phyloP scores from a whole-genome alignment of 176 grass and related monocot genomes.

The Paspalum vaginatum region DNA sequence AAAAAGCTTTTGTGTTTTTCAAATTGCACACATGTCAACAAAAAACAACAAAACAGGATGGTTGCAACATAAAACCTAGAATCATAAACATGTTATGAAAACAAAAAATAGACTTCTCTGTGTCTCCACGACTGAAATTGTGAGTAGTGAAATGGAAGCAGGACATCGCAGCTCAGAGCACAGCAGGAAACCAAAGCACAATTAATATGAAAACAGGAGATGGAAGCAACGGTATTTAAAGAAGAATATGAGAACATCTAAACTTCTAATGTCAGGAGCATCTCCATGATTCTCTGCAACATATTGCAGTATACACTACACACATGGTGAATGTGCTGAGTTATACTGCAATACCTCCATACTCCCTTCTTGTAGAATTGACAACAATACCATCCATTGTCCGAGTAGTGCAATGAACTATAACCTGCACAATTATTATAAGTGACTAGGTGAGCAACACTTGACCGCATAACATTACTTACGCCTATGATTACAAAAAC shows the following conservation, averaged over 20 bases:
- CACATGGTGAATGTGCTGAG: slow-evolving; percentile 12
- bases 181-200: neutral
- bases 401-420: slow-evolving; percentile 85
- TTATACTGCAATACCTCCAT: slow-evolving; percentile 72
- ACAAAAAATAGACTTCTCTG: neutral
- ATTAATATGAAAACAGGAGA: neutral
- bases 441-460: neutral
- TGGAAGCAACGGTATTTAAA: neutral
- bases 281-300: too few relatives aligned
- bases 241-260: neutral
- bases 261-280: neutral
- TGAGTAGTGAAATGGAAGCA: slow-evolving; percentile 4
- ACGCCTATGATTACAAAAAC: neutral
- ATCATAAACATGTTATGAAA: neutral
- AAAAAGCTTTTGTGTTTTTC: neutral
- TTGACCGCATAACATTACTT: neutral
- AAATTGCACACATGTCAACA: neutral
- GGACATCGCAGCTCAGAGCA: slow-evolving; percentile 6
- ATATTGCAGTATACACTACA: neutral
- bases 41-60: neutral
- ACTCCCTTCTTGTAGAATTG: slow-evolving; percentile 79
- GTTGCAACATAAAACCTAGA: slow-evolving; percentile 1
- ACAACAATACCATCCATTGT: slow-evolving; percentile 73
- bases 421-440: slow-evolving; percentile 57
- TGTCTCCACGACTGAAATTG: neutral